These are phyloP conservation scores for Aphelidium insulamus DNA, from an alignment of 371 early-diverging fungal species.

Conservation along the genomic window DNA sequence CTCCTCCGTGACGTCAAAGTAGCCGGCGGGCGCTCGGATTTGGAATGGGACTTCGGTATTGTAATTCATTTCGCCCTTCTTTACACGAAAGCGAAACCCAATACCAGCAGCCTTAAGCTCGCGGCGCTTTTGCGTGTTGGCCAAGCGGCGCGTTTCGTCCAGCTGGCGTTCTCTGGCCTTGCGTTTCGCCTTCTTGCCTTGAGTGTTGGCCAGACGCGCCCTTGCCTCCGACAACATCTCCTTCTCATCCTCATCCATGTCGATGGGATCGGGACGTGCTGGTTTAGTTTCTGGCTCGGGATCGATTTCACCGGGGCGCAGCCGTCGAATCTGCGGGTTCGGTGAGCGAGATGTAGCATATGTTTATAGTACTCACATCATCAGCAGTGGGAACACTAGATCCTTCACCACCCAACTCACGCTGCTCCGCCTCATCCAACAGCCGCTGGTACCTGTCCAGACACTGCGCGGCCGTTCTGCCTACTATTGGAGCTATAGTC, in stretches of 20 bases:
- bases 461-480: conserved; percentile 94
- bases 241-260: conserved; percentile 98
- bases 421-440: conserved; percentile 79
- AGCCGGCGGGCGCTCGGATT: conserved; percentile 61
- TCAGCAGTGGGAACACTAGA: conserved; percentile 34
- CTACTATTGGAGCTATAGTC: conserved; percentile 93
- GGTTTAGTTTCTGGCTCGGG: conserved; percentile 91
- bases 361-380: conserved; percentile 16
- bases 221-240: conserved; percentile 96
- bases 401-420: conserved; percentile 32
- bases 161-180: conserved; percentile 92
- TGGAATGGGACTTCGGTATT: conserved; percentile 91
- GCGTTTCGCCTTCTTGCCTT: conserved; percentile 95
- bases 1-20: conserved; percentile 79
- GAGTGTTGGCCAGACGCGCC: conserved; percentile 92
- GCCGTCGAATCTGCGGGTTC: conserved; percentile 28
- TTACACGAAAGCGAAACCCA: conserved; percentile 22
- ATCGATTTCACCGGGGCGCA: conserved; percentile 90
- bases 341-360: background rate
- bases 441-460: conserved; percentile 84
- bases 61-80: conserved; percentile 67
- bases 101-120: conserved; percentile 94
- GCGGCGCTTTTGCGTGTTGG: conserved; percentile 73
- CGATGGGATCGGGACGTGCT: conserved; percentile 91
- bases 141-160: conserved; percentile 79